Conservation (phyloP, 2,329 filamentous ascomycete species). For the Apiospora pterosperma region DNA sequence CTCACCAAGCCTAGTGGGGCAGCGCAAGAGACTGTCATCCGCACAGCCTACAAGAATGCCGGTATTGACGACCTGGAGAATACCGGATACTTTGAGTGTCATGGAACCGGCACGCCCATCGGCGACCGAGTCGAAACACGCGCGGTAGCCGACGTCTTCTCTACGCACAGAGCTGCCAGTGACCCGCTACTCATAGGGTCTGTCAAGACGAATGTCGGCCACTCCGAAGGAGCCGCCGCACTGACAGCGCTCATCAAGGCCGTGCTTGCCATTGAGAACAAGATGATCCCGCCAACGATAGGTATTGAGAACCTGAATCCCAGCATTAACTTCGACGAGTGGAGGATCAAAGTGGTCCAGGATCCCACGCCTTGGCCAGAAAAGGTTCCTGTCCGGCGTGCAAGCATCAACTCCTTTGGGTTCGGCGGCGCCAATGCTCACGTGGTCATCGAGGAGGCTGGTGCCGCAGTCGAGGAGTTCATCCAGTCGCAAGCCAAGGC, state of each 20-base stretch:
- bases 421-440: slow-evolving; percentile 16
- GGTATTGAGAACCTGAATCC: slow-evolving; percentile 13
- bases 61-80: too few relatives aligned
- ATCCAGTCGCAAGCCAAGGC: too few relatives aligned
- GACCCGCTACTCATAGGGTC: slow-evolving; percentile 11
- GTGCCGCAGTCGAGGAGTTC: too few relatives aligned
- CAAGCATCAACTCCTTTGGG: slow-evolving; percentile 16
- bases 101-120: too few relatives aligned
- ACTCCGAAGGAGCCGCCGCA: slow-evolving; percentile 12
- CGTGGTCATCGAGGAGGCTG: too few relatives aligned
- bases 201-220: slow-evolving; percentile 8
- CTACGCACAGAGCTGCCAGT: too few relatives aligned
- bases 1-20: too few relatives aligned
- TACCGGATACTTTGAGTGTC: too few relatives aligned
- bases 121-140: too few relatives aligned
- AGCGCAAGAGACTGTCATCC: too few relatives aligned
- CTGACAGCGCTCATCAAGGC: slow-evolving; percentile 13
- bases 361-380: slow-evolving; percentile 1
- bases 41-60: too few relatives aligned
- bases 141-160: too few relatives aligned
- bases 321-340: slow-evolving; percentile 7
- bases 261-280: slow-evolving; percentile 10
- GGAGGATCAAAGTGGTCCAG: slow-evolving; percentile 6
- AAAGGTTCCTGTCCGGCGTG: background rate
- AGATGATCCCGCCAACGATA: slow-evolving; percentile 12